Percentiles rank a stretch among this genome's conserved stretches.
Conservation (phyloP, 1,139 yeast genomes). For the Hemisphaericaspora lyxosophila region DNA sequence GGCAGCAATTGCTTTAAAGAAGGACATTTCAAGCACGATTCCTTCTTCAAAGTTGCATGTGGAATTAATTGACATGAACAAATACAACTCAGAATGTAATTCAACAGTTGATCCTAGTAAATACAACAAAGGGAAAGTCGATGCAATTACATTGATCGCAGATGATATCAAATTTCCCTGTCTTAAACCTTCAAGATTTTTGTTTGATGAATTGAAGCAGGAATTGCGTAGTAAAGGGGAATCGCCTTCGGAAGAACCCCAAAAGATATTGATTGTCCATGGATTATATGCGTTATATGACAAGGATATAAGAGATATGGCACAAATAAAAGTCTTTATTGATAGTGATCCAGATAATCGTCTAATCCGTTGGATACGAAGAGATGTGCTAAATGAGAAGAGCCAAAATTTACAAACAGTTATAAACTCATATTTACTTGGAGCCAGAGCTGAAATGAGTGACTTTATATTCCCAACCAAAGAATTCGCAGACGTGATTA, state of each 20-base stretch:
- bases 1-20: constrained; percentile 30
- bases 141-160: constrained; percentile 33
- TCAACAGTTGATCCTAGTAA: constrained; percentile 16
- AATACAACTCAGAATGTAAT: constrained; percentile 20
- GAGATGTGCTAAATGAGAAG: constrained; percentile 35
- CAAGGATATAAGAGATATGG: constrained; percentile 52
- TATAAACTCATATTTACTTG: constrained; percentile 58
- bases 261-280: constrained; percentile 58
- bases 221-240: constrained; percentile 14
- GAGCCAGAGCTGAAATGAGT: constrained; percentile 75
- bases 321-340: constrained; percentile 72
- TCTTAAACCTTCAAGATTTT: constrained; percentile 42
- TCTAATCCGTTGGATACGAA: constrained; percentile 67
- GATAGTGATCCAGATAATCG: constrained; percentile 87
- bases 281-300: constrained; percentile 83
- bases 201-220: constrained; percentile 26
- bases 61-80: constrained; percentile 41
- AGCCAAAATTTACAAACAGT: constrained; percentile 44
- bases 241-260: constrained; percentile 13
- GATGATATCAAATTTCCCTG: constrained; percentile 20
- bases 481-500: constrained; percentile 74
- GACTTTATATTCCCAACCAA: constrained; percentile 75
- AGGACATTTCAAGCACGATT: constrained; percentile 24
- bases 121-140: constrained; percentile 23
- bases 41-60: constrained; percentile 25